Evolutionary conservation across 345 rosid species (phyloP).

Genomic region (Populus nigra): DNA sequence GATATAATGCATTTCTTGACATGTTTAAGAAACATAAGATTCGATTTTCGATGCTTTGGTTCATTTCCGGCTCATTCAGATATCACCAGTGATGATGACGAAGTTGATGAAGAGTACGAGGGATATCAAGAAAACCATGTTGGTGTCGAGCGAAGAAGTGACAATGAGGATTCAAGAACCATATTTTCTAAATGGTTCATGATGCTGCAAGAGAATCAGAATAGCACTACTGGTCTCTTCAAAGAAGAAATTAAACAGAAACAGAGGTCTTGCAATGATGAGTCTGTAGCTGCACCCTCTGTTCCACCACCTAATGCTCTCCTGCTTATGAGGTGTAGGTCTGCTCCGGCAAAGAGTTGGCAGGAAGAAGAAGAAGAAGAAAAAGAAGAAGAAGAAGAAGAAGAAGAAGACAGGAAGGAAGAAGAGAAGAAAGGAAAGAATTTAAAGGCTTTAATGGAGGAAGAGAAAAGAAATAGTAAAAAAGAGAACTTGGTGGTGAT

Average conservation of each 20-base stretch:
- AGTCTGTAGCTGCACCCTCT: slow-evolving; percentile 23
- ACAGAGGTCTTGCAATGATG: slow-evolving; percentile 3
- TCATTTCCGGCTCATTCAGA: slow-evolving; percentile 50
- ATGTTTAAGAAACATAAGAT: slow-evolving; percentile 50
- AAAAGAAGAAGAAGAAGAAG: slow-evolving; percentile 10
- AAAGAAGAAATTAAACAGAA: slow-evolving; percentile 22
- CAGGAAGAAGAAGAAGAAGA: slow-evolving; percentile 31
- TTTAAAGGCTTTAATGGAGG: slow-evolving; percentile 59
- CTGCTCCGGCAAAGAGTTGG: slow-evolving; percentile 73
- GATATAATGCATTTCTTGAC: slow-evolving; percentile 68
- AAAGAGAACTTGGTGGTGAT: slow-evolving; percentile 43
- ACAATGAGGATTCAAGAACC: slow-evolving; percentile 45
- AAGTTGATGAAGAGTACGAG: slow-evolving; percentile 43
- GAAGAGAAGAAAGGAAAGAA: slow-evolving; percentile 22
- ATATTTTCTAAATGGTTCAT: slow-evolving; percentile 73
- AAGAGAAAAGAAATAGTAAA: slow-evolving; percentile 37
- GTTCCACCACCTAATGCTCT: slow-evolving; percentile 80
- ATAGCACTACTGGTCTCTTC: slow-evolving; percentile 12
- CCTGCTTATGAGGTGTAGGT: slow-evolving; percentile 74
- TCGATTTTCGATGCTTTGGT: slow-evolving; percentile 70
- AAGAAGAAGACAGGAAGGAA: slow-evolving; percentile 12
- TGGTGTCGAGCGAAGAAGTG: slow-evolving; percentile 9
- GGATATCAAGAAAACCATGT: slow-evolving; percentile 17
- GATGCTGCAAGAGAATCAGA: slow-evolving; percentile 62
- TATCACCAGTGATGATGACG: slow-evolving; percentile 40